Percentiles rank a stretch among this genome's conserved stretches.
Evolutionary conservation across 805 yeast species (phyloP).

Genomic region (Ogataea pini): DNA sequence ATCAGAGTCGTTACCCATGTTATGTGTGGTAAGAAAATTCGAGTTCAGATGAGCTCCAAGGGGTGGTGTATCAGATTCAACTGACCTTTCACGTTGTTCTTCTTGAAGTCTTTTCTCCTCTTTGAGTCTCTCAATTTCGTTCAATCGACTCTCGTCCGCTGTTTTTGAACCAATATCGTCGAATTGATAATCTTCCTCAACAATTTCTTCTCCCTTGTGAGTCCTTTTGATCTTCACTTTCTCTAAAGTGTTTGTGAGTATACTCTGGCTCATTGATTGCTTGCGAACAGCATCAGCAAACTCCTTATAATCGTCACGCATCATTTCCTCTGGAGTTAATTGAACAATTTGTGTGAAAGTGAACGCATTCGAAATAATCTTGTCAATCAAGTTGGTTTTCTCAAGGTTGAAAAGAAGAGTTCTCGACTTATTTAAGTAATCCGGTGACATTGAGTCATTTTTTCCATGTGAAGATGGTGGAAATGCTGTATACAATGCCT

Average conservation of each 20-base stretch:
- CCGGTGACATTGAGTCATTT: constrained; percentile 23
- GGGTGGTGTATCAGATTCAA: constrained; percentile 9
- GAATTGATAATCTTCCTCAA: constrained; percentile 51
- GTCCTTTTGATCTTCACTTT: constrained; percentile 74
- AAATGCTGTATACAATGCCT: constrained; percentile 41
- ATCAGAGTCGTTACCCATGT: constrained; percentile 6
- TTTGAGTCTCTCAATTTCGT: constrained; percentile 29
- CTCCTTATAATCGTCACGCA: constrained; percentile 66
- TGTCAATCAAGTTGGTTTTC: constrained; percentile 59
- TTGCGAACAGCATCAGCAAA: constrained; percentile 71
- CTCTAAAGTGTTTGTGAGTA: constrained; percentile 46
- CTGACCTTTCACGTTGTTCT: constrained; percentile 12
- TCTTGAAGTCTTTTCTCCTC: constrained; percentile 22
- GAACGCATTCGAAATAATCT: constrained; percentile 55
- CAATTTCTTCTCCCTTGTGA: constrained; percentile 85
- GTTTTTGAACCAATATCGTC: constrained; percentile 23
- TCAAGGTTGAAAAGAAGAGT: constrained; percentile 59
- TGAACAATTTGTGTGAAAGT: constrained; percentile 59
- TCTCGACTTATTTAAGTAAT: constrained; percentile 70
- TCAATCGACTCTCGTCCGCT: constrained; percentile 27
- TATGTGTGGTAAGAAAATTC: constrained; percentile 13
- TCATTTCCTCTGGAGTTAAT: constrained; percentile 71
- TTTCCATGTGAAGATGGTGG: constrained; percentile 19
- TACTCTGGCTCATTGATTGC: constrained; percentile 67
- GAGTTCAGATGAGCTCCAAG: constrained; percentile 16